phyloP scores from a whole-genome alignment of 345 rosid genomes.

The Gossypium stocksii region DNA sequence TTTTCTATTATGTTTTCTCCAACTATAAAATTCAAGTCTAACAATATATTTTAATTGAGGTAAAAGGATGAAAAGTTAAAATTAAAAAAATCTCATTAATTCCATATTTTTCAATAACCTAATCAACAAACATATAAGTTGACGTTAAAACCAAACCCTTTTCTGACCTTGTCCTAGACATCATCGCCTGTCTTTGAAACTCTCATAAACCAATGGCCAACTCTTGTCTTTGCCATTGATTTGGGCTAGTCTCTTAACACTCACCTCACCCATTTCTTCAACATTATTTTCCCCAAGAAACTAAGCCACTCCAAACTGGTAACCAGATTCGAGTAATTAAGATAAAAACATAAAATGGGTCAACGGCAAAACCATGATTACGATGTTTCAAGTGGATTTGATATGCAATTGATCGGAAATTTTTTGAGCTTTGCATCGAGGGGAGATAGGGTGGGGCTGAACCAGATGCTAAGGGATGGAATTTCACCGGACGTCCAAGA shows the following conservation, averaged over 20 bases:
- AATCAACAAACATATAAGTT: background rate
- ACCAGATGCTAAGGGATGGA: constrained; percentile 52
- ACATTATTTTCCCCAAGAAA: background rate
- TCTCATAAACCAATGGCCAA: background rate
- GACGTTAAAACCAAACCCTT: constrained; percentile 3
- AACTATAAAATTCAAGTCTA: too few relatives aligned
- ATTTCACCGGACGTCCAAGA: constrained; percentile 57
- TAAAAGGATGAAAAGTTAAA: too few relatives aligned
- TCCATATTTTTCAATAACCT: too few relatives aligned
- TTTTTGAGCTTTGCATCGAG: constrained; percentile 58
- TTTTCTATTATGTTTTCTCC: too few relatives aligned
- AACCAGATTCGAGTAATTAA: background rate
- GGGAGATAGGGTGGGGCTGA: constrained; percentile 61
- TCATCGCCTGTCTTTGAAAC: constrained; percentile 24
- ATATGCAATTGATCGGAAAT: constrained; percentile 58
- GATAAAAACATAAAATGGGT: constrained; percentile 2
- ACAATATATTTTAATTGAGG: too few relatives aligned
- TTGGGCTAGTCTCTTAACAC: background rate
- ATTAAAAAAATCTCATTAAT: too few relatives aligned
- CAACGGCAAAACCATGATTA: constrained; percentile 20
- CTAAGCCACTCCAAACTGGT: background rate
- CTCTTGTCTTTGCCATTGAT: background rate
- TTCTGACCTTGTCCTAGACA: constrained; percentile 17
- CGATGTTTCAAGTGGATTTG: constrained; percentile 24
- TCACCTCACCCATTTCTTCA: background rate